These are phyloP conservation scores for Hirsutella rhossiliensis DNA, from an alignment of 2,329 filamentous ascomycete species.

Conservation along the genomic window DNA sequence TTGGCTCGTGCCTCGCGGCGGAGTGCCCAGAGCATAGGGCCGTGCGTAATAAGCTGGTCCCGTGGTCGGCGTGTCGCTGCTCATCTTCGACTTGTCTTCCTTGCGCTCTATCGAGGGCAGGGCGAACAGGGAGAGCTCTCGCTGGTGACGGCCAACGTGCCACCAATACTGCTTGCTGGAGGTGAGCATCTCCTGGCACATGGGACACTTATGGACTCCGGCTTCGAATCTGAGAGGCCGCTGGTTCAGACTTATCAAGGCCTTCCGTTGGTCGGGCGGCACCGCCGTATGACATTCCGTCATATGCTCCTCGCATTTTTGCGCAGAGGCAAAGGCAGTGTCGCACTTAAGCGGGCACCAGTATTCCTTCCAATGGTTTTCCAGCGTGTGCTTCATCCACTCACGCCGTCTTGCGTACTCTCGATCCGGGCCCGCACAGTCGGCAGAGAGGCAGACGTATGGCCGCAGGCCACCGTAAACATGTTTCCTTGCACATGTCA, in stretches of 20 bases:
- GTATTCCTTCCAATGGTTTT: constrained; percentile 11
- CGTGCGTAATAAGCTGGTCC: too few species aligned
- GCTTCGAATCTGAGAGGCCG: not conserved
- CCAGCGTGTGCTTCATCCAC: constrained; percentile 12
- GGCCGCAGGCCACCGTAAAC: constrained; percentile 25
- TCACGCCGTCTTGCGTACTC: constrained; percentile 9
- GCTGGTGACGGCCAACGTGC: constrained; percentile 14
- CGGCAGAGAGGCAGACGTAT: constrained; percentile 19
- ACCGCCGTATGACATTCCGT: not conserved
- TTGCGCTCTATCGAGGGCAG: too few species aligned
- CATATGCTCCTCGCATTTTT: constrained; percentile 2
- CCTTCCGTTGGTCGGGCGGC: not conserved
- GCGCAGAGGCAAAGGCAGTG: not conserved
- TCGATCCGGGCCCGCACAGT: constrained; percentile 10
- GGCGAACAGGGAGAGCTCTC: constrained; percentile 12
- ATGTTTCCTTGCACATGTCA: constrained; percentile 15
- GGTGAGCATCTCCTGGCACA: constrained; percentile 5
- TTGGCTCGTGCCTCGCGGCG: too few species aligned
- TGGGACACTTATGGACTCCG: constrained; percentile 5
- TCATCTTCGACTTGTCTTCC: too few species aligned
- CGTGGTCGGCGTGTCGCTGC: too few species aligned
- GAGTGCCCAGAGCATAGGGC: too few species aligned
- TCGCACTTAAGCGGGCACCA: not conserved
- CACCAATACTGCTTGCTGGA: constrained; percentile 9
- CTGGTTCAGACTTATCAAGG: not conserved